phyloP scores from a whole-genome alignment of 2,329 filamentous ascomycete genomes.

The Alternaria dauci region DNA sequence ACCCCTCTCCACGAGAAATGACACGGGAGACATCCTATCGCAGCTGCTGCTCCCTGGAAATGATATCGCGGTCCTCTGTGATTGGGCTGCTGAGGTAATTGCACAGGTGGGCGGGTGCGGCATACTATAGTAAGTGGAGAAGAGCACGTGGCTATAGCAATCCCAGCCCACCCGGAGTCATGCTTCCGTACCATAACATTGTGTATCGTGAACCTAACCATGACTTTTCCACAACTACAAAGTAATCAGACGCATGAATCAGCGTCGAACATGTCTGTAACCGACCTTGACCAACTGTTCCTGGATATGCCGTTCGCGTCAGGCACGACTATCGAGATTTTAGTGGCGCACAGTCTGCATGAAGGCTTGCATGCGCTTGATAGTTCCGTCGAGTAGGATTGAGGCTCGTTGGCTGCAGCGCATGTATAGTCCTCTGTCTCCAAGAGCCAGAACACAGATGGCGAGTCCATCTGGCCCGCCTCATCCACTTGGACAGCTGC shows the following conservation, averaged over 20 bases:
- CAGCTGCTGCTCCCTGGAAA: not conserved
- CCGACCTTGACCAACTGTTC: conserved; percentile 5
- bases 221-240: conserved; percentile 4
- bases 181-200: conserved; percentile 1
- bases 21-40: conserved; percentile 6
- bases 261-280: not conserved
- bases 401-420: not conserved
- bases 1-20: not conserved
- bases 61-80: not conserved
- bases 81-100: conserved; percentile 4
- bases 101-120: not conserved
- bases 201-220: not conserved
- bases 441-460: conserved; percentile 15
- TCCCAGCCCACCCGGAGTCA: conserved; percentile 3
- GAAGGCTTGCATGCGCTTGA: not conserved
- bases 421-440: not conserved
- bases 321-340: not conserved
- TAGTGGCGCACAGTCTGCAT: conserved; percentile 6
- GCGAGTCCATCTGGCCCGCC: conserved; percentile 7
- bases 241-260: conserved; percentile 3
- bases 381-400: not conserved
- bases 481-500: conserved; percentile 3
- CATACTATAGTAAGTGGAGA: not conserved
- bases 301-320: not conserved
- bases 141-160: conserved; percentile 7